Evolutionary conservation across 176 grass and related monocot species (phyloP).

Genomic region (Tillandsia leiboldiana): DNA sequence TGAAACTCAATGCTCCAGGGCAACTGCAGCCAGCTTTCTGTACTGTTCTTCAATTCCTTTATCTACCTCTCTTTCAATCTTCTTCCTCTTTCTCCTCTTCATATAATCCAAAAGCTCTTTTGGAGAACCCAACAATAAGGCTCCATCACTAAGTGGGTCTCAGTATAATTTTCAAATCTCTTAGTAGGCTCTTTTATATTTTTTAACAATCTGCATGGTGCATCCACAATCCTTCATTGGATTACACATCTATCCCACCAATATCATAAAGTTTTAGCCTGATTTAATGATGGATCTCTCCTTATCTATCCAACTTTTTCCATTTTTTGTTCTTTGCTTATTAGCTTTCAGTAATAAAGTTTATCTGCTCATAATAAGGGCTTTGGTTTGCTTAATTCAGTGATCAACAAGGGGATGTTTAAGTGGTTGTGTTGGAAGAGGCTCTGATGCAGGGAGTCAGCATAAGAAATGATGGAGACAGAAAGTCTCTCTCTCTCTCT

Average conservation of each 20-base stretch:
- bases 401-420: constrained; percentile 32
- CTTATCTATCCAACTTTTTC: constrained; percentile 63
- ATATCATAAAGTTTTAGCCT: constrained; percentile 13
- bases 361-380: constrained; percentile 31
- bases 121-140: neutral
- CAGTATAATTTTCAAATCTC: constrained; percentile 46
- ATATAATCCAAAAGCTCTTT: constrained; percentile 11
- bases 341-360: neutral
- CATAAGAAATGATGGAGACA: constrained; percentile 35
- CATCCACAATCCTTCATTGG: constrained; percentile 41
- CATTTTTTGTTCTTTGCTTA: constrained; percentile 29
- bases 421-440: constrained; percentile 78
- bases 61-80: constrained; percentile 4
- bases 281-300: constrained; percentile 26
- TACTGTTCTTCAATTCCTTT: constrained; percentile 14
- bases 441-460: constrained; percentile 62
- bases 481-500: constrained; percentile 29
- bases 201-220: constrained; percentile 39
- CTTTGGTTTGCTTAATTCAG: constrained; percentile 21
- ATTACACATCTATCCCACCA: constrained; percentile 59
- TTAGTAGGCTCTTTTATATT: constrained; percentile 37
- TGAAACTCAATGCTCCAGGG: constrained; percentile 32
- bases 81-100: constrained; percentile 8
- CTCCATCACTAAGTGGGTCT: constrained; percentile 7
- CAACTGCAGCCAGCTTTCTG: constrained; percentile 43